A percentile compares a stretch with the other conserved stretches of the same genome.
Conservation (phyloP, 2,329 filamentous ascomycete genomes). For the Clonostachys rosea region DNA sequence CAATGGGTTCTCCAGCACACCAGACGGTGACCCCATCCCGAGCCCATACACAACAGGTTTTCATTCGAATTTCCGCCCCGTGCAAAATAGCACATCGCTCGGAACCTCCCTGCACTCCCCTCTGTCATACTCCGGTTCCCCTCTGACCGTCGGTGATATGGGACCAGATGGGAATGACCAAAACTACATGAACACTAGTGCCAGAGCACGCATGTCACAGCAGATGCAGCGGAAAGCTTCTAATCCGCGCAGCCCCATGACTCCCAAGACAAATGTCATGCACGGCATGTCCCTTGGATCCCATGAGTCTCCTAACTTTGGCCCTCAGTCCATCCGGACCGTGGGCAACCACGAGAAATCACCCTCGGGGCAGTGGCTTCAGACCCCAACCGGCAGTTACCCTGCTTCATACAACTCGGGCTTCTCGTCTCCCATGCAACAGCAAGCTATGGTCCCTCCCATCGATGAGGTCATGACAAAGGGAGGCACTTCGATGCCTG, state of each 20-base stretch:
- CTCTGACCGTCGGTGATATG: constrained; percentile 36
- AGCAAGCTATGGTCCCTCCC: constrained; percentile 59
- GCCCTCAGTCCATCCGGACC: constrained; percentile 73
- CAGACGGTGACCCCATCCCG: constrained; percentile 86
- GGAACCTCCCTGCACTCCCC: constrained; percentile 41
- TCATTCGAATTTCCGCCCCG: constrained; percentile 73
- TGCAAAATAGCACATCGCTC: constrained; percentile 55
- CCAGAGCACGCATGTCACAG: constrained; percentile 54
- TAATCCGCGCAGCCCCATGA: constrained; percentile 74
- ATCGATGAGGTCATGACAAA: constrained; percentile 88
- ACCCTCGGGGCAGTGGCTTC: constrained; percentile 84
- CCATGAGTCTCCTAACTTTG: constrained; percentile 67
- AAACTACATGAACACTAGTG: constrained; percentile 59
- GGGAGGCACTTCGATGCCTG: constrained; percentile 82
- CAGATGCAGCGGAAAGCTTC: constrained; percentile 70
- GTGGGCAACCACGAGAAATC: constrained; percentile 72
- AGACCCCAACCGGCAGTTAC: constrained; percentile 71
- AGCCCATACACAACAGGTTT: constrained; percentile 82
- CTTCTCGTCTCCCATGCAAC: constrained; percentile 76
- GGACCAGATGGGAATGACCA: constrained; percentile 43
- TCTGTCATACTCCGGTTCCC: constrained; percentile 31
- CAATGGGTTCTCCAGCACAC: constrained; percentile 84
- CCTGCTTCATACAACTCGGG: constrained; percentile 86
- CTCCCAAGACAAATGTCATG: constrained; percentile 78
- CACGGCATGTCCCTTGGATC: constrained; percentile 64